Conservation (phyloP, 805 yeast genomes). For the Tetrapisispora namnaoensis region DNA sequence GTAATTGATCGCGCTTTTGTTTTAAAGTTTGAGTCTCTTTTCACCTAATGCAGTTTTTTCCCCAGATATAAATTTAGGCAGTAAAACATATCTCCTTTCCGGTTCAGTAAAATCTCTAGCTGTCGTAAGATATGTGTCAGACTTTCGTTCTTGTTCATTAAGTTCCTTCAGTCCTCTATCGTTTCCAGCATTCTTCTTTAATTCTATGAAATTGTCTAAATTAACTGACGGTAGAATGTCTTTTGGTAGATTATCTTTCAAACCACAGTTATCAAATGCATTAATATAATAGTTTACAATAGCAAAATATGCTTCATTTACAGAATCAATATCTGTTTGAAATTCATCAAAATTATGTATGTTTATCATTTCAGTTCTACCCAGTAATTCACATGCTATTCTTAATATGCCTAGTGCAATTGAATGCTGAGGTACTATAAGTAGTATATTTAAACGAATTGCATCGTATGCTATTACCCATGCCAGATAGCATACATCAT, state of each 20-base stretch:
- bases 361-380: slow-evolving; percentile 2
- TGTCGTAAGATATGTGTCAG: slow-evolving; percentile 38
- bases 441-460: slow-evolving; percentile 54
- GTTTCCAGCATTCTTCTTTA: slow-evolving; percentile 38
- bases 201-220: slow-evolving; percentile 30
- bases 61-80: slow-evolving; percentile 11
- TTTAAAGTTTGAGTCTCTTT: background rate
- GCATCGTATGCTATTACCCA: slow-evolving; percentile 76
- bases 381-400: slow-evolving; percentile 44
- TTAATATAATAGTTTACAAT: slow-evolving; percentile 53
- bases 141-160: slow-evolving; percentile 25
- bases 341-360: slow-evolving; percentile 13
- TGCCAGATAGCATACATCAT: slow-evolving; percentile 42
- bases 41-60: slow-evolving; percentile 6
- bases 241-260: slow-evolving; percentile 34
- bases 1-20: no score
- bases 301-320: slow-evolving; percentile 44
- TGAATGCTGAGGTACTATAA: slow-evolving; percentile 66
- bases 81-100: slow-evolving; percentile 44
- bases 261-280: slow-evolving; percentile 40
- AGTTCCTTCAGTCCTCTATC: slow-evolving; percentile 26
- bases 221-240: slow-evolving; percentile 10
- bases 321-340: slow-evolving; percentile 26
- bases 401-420: slow-evolving; percentile 61
- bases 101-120: slow-evolving; percentile 31